A percentile compares a stretch with the other conserved stretches of the same genome.
phyloP scores from a whole-genome alignment of 371 early-diverging fungal species.

The Haplosporangium sp. region DNA sequence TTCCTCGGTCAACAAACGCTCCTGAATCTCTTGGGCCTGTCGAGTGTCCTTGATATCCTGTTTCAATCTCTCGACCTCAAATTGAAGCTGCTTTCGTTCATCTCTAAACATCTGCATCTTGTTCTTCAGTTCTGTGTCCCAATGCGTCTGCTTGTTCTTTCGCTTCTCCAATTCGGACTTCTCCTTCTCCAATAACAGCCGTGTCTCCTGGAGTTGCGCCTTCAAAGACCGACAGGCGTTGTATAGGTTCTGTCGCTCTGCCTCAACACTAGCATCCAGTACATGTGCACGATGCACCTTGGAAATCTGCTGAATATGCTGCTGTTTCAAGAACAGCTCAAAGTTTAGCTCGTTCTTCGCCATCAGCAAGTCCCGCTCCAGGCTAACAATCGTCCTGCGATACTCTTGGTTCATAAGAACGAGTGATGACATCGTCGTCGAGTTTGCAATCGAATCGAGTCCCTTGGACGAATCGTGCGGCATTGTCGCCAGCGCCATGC shows the following conservation, averaged over 20 bases:
- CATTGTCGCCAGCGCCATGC: background rate
- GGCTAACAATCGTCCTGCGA: slow-evolving; percentile 23
- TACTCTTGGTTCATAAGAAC: slow-evolving; percentile 29
- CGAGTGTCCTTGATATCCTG: slow-evolving; percentile 62
- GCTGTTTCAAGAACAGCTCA: slow-evolving; percentile 75
- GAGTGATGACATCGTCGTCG: slow-evolving; percentile 6
- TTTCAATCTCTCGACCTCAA: slow-evolving; percentile 58
- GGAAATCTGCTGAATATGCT: slow-evolving; percentile 75
- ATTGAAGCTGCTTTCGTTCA: slow-evolving; percentile 67
- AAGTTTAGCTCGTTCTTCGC: slow-evolving; percentile 73
- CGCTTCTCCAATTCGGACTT: slow-evolving; percentile 65
- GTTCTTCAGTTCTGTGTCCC: slow-evolving; percentile 71
- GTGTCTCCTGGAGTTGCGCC: slow-evolving; percentile 65
- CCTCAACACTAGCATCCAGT: slow-evolving; percentile 71
- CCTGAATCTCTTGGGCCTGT: slow-evolving; percentile 41
- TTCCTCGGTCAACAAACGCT: slow-evolving; percentile 44
- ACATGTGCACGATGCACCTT: slow-evolving; percentile 73
- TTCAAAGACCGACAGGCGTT: slow-evolving; percentile 68
- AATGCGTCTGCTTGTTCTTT: slow-evolving; percentile 70
- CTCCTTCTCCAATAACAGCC: slow-evolving; percentile 62
- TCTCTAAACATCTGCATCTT: slow-evolving; percentile 69
- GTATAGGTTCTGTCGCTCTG: slow-evolving; percentile 71
- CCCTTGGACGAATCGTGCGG: background rate
- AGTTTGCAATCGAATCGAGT: background rate
- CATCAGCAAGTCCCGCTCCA: slow-evolving; percentile 70